Base-by-base conservation (phyloP, 2,329 filamentous ascomycete species). In the Graphilbum ipis-grandicollis region DNA sequence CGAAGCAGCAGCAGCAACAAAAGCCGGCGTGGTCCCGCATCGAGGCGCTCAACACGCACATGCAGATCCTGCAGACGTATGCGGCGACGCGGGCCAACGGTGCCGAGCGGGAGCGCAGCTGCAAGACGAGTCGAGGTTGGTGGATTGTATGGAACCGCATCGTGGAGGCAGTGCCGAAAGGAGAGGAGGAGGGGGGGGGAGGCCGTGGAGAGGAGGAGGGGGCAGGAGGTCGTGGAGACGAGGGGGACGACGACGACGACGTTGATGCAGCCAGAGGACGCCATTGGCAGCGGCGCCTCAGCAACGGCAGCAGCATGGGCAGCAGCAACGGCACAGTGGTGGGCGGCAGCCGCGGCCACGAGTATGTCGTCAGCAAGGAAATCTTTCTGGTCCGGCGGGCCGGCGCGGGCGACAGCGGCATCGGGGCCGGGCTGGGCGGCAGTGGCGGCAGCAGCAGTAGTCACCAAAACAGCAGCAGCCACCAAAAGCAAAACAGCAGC, bases 141-240 rank as follows among this genome's bases (percentile, higher is more conserved):
- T 79, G 75, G 75, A 61, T 79, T 22, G 71, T 78, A 19, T 79
- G 75, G 75, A 73, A 65, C 34, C 60, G 71, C 19, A 56, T 76
- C 18, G 47, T 66, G 6, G 62, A 63, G 35, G 54, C 54, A 9
- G 32, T n/a, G n/a, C 7, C 36, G 14, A 28, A 28, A 19, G 34
- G 22, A 12, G 43, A 46, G 15, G 39, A 44, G 17, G 26, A 34
- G 19, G 13, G n/a, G 33, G 9, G 23, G 9, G 26, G 26, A 29
- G 26, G 26, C n/a, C 12, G 4, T 14, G 17, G 23, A 17, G 33
- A 10, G 9, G 15, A 2, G 19, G 18, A 7, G 13, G 23, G 23
- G 13, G 23, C 23, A 46, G 15, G 39, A 44, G 19, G 25, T 33
- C 31, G 10, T 9, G 33, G 9, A 18, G 25, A 29, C 10, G 4